Percentiles rank a stretch among this genome's conserved stretches.
Conservation (phyloP, 352 stramenopile genomes). For the Phytophthora lateralis region DNA sequence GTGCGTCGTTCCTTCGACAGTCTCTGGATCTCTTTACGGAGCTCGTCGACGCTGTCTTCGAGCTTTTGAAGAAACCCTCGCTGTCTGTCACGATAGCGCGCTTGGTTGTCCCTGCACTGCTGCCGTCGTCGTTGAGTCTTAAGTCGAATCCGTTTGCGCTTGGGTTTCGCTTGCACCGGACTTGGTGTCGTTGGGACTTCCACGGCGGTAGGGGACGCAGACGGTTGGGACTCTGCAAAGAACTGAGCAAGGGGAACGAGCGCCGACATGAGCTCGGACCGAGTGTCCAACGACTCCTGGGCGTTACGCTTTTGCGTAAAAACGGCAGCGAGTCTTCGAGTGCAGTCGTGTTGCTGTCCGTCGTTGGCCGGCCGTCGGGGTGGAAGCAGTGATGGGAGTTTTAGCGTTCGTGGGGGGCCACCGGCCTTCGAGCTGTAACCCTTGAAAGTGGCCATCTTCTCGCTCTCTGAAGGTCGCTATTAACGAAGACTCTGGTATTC, state of each 20-base stretch:
- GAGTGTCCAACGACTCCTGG: not conserved
- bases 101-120: constrained; percentile 52
- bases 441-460: not conserved
- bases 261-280: constrained; percentile 8
- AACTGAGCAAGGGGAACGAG: constrained; percentile 20
- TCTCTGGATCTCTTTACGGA: constrained; percentile 29
- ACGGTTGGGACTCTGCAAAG: constrained; percentile 11
- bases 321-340: constrained; percentile 1
- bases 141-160: constrained; percentile 41
- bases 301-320: constrained; percentile 9
- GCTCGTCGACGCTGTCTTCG: constrained; percentile 23
- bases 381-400: constrained; percentile 8
- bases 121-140: constrained; percentile 44
- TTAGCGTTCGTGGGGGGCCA: not conserved
- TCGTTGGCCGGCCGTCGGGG: not conserved
- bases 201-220: not conserved
- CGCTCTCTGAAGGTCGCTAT: not conserved
- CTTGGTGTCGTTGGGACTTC: not conserved
- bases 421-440: not conserved
- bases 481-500: not conserved
- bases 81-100: constrained; percentile 48
- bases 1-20: constrained; percentile 9
- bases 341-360: constrained; percentile 3
- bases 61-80: constrained; percentile 18
- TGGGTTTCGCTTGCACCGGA: constrained; percentile 24